Evolutionary conservation across 257 asterid species (phyloP).

Genomic region (Lantana camara): DNA sequence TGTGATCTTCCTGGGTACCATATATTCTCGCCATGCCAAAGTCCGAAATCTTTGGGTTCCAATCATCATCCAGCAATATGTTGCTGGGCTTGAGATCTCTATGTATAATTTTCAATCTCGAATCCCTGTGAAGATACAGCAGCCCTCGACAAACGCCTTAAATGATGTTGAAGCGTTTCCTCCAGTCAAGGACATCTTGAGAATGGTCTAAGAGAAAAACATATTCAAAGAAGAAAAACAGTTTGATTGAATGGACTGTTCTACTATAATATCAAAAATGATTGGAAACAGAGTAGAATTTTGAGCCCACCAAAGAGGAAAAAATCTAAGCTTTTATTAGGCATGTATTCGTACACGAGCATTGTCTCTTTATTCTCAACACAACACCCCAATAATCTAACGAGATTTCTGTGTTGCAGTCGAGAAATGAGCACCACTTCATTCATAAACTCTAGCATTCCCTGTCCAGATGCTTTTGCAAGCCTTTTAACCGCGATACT

Average conservation of each 20-base stretch:
- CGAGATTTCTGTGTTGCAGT: no score
- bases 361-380: slow-evolving; percentile 33
- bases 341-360: slow-evolving; percentile 42
- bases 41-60: slow-evolving; percentile 18
- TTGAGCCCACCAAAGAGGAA: slow-evolving; percentile 35
- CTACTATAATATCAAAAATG: no score
- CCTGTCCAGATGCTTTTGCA: no score
- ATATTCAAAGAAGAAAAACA: no score
- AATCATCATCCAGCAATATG: slow-evolving; percentile 35
- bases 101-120: slow-evolving; percentile 37
- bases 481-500: no score
- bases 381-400: no score
- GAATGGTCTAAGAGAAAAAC: slow-evolving; percentile 23
- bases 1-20: slow-evolving; percentile 33
- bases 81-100: slow-evolving; percentile 41
- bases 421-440: no score
- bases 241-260: no score
- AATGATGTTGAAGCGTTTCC: slow-evolving; percentile 31
- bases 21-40: slow-evolving; percentile 44
- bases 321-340: slow-evolving; percentile 40
- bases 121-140: slow-evolving; percentile 43
- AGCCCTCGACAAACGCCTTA: slow-evolving; percentile 41
- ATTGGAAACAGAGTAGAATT: background rate
- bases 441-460: no score
- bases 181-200: slow-evolving; percentile 35